Evolutionary conservation across 345 rosid genomes (phyloP).

Genomic region (Arabidopsis suecica): DNA sequence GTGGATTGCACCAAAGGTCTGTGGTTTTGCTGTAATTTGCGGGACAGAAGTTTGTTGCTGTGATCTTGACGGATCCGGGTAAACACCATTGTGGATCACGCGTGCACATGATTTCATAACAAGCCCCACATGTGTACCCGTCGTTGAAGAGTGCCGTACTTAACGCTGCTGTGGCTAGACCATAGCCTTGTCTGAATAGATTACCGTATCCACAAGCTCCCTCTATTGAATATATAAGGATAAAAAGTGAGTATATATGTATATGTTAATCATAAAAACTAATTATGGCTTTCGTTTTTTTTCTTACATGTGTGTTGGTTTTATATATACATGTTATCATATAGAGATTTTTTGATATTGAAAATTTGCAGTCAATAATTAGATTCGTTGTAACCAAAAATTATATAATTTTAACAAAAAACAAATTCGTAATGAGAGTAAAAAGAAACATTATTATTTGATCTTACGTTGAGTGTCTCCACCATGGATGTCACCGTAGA

Average conservation of each 20-base stretch:
- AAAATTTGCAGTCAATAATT: background rate
- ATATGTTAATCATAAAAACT: background rate
- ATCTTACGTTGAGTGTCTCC: conserved; percentile 29
- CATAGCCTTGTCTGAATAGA: conserved; percentile 56
- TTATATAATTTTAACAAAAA: background rate
- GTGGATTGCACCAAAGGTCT: conserved; percentile 60
- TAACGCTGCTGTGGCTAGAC: conserved; percentile 57
- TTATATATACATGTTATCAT: background rate
- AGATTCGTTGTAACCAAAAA: background rate
- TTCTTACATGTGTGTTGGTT: background rate
- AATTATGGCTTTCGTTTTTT: too few species aligned
- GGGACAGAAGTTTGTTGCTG: conserved; percentile 71
- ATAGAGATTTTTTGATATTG: background rate
- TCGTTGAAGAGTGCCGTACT: conserved; percentile 50
- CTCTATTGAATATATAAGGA: conserved; percentile 32
- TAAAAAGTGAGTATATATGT: background rate
- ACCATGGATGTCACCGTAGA: conserved; percentile 41
- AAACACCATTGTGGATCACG: conserved; percentile 38
- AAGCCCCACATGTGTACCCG: conserved; percentile 39
- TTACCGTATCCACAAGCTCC: conserved; percentile 68
- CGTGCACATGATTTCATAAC: conserved; percentile 24
- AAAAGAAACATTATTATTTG: background rate
- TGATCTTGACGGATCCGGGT: conserved; percentile 29
- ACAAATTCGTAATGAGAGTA: background rate
- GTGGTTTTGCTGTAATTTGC: conserved; percentile 45